Conservation (phyloP, 2,329 filamentous ascomycete species). For the Phialocephala sp. region DNA sequence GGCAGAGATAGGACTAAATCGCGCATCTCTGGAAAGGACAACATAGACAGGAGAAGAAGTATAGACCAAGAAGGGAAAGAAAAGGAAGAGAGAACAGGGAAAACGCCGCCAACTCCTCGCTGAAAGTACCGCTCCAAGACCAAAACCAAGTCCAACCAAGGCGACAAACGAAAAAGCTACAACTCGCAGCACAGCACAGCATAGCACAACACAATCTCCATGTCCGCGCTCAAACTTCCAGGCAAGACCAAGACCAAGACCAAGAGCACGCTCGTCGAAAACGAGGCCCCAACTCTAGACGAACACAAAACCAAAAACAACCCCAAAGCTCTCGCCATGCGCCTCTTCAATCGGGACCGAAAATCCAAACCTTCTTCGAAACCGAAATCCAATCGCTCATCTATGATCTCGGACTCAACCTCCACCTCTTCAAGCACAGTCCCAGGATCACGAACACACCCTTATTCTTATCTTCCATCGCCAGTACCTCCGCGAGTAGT, state of each 20-base stretch:
- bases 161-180: neutral
- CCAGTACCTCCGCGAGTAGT: neutral
- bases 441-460: neutral
- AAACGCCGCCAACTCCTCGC: conserved; percentile 6
- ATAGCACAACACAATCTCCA: no score
- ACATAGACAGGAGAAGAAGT: neutral
- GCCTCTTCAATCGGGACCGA: neutral
- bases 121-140: conserved; percentile 8
- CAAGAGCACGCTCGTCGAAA: neutral
- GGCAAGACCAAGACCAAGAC: neutral
- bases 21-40: neutral
- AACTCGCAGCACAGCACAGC: neutral
- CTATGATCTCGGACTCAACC: neutral
- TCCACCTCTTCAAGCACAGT: neutral
- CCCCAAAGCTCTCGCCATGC: neutral
- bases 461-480: neutral
- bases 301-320: neutral
- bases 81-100: neutral
- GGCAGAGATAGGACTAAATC: neutral
- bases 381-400: neutral
- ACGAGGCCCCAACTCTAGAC: neutral
- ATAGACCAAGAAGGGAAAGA: neutral
- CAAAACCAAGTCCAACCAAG: neutral
- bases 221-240: neutral
- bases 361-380: neutral